These are phyloP conservation scores for Populus alba DNA, from an alignment of 345 rosid species.

Conservation along the genomic window DNA sequence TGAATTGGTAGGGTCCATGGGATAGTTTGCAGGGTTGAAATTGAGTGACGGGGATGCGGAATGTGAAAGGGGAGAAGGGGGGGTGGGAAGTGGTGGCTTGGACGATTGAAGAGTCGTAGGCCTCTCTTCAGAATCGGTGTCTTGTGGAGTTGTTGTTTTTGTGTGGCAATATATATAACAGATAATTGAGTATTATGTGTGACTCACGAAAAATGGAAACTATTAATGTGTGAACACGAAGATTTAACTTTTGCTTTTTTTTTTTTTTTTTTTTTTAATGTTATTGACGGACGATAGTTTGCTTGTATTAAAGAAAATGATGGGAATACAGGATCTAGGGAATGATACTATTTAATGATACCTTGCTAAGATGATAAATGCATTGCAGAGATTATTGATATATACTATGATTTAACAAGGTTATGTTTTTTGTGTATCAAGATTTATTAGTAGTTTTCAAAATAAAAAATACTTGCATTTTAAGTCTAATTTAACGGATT, in stretches of 20 bases:
- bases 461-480: too few relatives aligned
- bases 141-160: not conserved
- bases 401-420: too few relatives aligned
- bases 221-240: too few relatives aligned
- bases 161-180: not conserved
- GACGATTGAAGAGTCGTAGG: not conserved
- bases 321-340: too few relatives aligned
- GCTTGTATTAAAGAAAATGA: not conserved
- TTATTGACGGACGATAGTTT: not conserved
- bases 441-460: too few relatives aligned
- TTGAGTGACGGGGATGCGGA: not conserved
- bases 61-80: not conserved
- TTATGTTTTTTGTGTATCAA: too few relatives aligned
- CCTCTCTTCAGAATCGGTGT: not conserved
- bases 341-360: too few relatives aligned
- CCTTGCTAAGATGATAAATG: too few relatives aligned
- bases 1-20: not conserved
- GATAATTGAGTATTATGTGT: not conserved
- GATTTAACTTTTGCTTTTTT: too few relatives aligned
- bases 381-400: too few relatives aligned
- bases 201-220: not conserved
- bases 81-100: not conserved
- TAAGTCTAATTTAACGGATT: rapidly evolving
- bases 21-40: not conserved
- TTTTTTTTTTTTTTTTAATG: too few relatives aligned